These are phyloP conservation scores for Xylaria telfairii DNA, from an alignment of 495 filamentous ascomycete species.

Conservation along the genomic window DNA sequence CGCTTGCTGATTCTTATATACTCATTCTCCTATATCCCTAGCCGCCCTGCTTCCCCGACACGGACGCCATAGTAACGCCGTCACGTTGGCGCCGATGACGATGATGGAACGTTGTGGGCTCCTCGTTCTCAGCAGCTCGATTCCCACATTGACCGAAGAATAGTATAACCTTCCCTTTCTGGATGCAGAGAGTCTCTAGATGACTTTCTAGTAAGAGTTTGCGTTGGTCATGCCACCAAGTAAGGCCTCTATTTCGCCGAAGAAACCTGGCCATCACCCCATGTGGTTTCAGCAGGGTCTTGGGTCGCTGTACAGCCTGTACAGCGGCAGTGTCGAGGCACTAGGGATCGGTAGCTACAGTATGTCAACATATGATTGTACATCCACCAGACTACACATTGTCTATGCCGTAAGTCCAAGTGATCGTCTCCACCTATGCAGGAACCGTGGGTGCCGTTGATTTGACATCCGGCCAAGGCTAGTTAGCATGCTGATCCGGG, in stretches of 20 bases:
- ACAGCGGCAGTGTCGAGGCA: background rate
- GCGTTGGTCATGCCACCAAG: conserved; percentile 16
- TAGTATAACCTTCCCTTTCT: conserved; percentile 21
- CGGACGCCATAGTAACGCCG: background rate
- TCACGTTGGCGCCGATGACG: background rate
- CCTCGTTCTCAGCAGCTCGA: background rate
- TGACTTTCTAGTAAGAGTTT: background rate
- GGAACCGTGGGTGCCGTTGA: conserved; percentile 4
- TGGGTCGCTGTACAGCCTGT: background rate
- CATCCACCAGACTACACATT: background rate
- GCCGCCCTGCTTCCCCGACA: background rate
- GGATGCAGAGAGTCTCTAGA: background rate
- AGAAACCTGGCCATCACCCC: background rate
- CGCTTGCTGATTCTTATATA: conserved; percentile 3
- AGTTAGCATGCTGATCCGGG: conserved; percentile 19
- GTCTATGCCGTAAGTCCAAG: background rate
- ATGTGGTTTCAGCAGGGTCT: conserved; percentile 3
- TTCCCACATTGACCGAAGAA: background rate
- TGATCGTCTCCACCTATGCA: conserved; percentile 12
- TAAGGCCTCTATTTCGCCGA: conserved; percentile 23
- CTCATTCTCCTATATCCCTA: background rate
- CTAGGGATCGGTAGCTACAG: background rate
- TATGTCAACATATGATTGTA: background rate
- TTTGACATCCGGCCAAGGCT: conserved; percentile 18
- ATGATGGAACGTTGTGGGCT: conserved; percentile 12